These are phyloP conservation scores for Spizellomyces sp. DNA, from an alignment of 192 early-diverging fungal genomes.

Conservation along the genomic window DNA sequence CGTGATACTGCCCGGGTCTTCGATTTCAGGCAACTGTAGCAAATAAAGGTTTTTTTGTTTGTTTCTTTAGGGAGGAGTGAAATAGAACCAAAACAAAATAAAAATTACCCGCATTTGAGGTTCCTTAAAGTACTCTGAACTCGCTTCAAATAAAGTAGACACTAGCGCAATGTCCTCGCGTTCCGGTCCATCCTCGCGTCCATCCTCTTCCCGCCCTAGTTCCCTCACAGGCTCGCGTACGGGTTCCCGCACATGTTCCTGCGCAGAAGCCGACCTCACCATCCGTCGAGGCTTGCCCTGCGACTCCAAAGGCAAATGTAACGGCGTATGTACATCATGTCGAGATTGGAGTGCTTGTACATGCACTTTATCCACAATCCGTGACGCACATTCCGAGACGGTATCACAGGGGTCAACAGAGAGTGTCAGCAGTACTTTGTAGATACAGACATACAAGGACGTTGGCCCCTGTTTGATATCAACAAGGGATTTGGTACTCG, in stretches of 20 bases:
- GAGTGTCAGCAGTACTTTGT: constrained; percentile 82
- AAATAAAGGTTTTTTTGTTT: too few relatives aligned
- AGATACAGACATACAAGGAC: constrained; percentile 67
- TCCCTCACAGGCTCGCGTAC: not conserved
- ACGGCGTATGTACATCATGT: not conserved
- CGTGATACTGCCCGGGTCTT: constrained; percentile 77
- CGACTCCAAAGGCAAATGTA: not conserved
- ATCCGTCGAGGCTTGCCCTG: not conserved
- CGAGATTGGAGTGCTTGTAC: not conserved
- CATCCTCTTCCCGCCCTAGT: not conserved
- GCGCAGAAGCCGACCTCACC: not conserved
- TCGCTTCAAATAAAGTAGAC: constrained; percentile 76
- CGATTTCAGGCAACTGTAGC: constrained; percentile 69
- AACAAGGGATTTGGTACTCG: constrained; percentile 7
- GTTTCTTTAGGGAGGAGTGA: too few relatives aligned
- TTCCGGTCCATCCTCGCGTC: not conserved
- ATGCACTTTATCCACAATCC: constrained; percentile 66
- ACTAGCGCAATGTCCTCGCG: constrained; percentile 49
- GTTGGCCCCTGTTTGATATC: constrained; percentile 35
- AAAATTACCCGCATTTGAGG: too few relatives aligned
- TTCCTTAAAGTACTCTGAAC: constrained; percentile 85
- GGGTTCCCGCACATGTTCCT: not conserved
- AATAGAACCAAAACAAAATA: too few relatives aligned
- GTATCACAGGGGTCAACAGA: constrained; percentile 65
- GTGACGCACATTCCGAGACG: constrained; percentile 50